Evolutionary conservation across 164 flowering plant species (phyloP).

Genomic region (Berberis vulgaris): DNA sequence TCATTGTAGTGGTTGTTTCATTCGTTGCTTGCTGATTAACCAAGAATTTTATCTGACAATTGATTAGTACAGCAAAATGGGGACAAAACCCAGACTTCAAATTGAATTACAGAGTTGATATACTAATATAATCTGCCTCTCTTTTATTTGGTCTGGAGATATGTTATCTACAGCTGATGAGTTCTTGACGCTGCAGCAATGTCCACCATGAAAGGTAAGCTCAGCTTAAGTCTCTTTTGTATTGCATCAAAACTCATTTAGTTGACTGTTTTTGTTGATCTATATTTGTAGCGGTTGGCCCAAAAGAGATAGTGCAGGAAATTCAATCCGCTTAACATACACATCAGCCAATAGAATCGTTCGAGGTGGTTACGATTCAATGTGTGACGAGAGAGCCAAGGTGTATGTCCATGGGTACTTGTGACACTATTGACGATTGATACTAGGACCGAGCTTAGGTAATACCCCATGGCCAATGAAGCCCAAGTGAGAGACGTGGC

Average conservation of each 20-base stretch:
- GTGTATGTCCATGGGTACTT: constrained; percentile 16
- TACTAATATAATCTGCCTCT: neutral
- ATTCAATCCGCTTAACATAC: constrained; percentile 55
- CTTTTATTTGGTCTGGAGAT: neutral
- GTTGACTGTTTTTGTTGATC: constrained; percentile 13
- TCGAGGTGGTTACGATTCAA: constrained; percentile 73
- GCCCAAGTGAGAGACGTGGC: constrained; percentile 85
- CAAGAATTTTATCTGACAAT: neutral
- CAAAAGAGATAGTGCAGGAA: constrained; percentile 63
- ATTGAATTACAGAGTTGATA: neutral
- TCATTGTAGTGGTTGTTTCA: too few species aligned
- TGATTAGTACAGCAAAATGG: neutral
- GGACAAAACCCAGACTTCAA: neutral
- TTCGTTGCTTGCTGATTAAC: neutral
- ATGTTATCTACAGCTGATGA: neutral
- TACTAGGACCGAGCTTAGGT: constrained; percentile 71
- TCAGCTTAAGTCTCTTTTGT: neutral
- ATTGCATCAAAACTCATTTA: constrained; percentile 1
- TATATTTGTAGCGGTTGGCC: constrained; percentile 61
- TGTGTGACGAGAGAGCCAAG: constrained; percentile 66
- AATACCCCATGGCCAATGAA: constrained; percentile 79
- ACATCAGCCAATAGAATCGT: constrained; percentile 74
- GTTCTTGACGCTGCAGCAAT: neutral
- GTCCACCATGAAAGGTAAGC: neutral
- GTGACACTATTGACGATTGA: constrained; percentile 51